Evolutionary conservation across 495 filamentous ascomycete species (phyloP), one percentile per base, ranked within the genome.

Genomic region (Penicillium cataractarum): DNA sequence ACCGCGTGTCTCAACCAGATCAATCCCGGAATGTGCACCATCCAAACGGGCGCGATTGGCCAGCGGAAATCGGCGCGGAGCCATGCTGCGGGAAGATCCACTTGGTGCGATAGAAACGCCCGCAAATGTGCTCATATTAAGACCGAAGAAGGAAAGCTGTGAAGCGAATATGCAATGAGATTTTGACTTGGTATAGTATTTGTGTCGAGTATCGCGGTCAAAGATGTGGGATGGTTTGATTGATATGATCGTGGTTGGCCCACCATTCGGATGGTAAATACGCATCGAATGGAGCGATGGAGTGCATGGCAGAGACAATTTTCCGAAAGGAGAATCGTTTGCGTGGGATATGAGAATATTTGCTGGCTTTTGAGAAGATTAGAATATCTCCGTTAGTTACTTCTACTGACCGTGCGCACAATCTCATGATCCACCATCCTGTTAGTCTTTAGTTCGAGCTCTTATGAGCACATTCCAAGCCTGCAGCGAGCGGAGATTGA

Each of bases 41-140:
- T 50, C 24, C 2, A 50, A 50, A 15, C 6, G 4, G 5, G n/a
- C 13, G 2, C 24, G 46, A 50, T 50, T 29, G 24, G 46, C 46
- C 24, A 5, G 46, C 46, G 12, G 46, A n/a, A 27, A 50, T 50
- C 24, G 5, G 12, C n/a, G 46, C 44, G 44, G 24, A 29, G 46
- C 46, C 24, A 29, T 29, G 46, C 15, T 17, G 24, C 46, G 26
- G 46, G 46, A 50, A 29, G 26, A 15, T 50, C 46, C 46, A 50
- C 46, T 50, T 50, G 26, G 46, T 29, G 22, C 17, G 26, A 6
- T 29, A 24, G 51, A 32, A 49, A 61, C 29, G 17, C 37, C 37
- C 24, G 40, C 56, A 49, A 56, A 56, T 56, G 13, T 56, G 56
- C 39, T 49, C 56, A 44, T 21, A 7, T 31, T 32, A 3, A 46